phyloP scores from a whole-genome alignment of 2,329 filamentous ascomycete genomes.

The Rhytidhysteron rufulum region DNA sequence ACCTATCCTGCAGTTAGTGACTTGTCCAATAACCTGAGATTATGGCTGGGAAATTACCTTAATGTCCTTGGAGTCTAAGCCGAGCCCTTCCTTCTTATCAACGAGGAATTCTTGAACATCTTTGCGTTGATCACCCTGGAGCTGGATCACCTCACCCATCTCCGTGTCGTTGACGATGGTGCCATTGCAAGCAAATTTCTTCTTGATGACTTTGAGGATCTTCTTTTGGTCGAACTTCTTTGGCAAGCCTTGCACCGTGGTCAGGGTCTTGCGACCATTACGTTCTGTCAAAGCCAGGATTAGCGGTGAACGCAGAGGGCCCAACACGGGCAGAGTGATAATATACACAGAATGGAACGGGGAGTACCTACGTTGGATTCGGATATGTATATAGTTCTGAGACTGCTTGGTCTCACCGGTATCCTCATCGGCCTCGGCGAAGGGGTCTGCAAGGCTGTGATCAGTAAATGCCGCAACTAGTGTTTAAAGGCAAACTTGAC shows the following conservation, averaged over 20 bases:
- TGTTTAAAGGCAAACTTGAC: neutral
- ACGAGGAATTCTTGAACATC: slow-evolving; percentile 96
- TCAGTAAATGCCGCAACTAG: neutral
- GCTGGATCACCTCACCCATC: slow-evolving; percentile 99
- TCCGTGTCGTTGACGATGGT: slow-evolving; percentile 93
- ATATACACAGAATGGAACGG: slow-evolving; percentile 1
- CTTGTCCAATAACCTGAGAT: neutral
- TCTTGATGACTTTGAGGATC: slow-evolving; percentile 99
- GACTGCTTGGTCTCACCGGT: slow-evolving; percentile 91
- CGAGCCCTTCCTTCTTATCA: slow-evolving; percentile 92
- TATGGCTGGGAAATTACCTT: slow-evolving; percentile 57
- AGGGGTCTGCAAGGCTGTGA: slow-evolving; percentile 70
- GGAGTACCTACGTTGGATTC: slow-evolving; percentile 84
- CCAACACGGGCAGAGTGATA: slow-evolving; percentile 1
- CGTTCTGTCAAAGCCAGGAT: slow-evolving; percentile 67
- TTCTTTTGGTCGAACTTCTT: slow-evolving; percentile 99
- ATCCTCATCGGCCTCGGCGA: slow-evolving; percentile 99
- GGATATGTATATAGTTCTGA: slow-evolving; percentile 99
- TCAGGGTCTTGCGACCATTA: slow-evolving; percentile 99
- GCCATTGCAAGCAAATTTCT: slow-evolving; percentile 99
- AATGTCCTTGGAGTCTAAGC: slow-evolving; percentile 93
- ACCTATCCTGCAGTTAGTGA: slow-evolving; percentile 16
- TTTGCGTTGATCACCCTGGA: slow-evolving; percentile 98
- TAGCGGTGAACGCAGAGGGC: slow-evolving; percentile 27
- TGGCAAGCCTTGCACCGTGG: slow-evolving; percentile 96